phyloP scores from a whole-genome alignment of 805 yeast species.

The Wickerhamomyces bisporus region DNA sequence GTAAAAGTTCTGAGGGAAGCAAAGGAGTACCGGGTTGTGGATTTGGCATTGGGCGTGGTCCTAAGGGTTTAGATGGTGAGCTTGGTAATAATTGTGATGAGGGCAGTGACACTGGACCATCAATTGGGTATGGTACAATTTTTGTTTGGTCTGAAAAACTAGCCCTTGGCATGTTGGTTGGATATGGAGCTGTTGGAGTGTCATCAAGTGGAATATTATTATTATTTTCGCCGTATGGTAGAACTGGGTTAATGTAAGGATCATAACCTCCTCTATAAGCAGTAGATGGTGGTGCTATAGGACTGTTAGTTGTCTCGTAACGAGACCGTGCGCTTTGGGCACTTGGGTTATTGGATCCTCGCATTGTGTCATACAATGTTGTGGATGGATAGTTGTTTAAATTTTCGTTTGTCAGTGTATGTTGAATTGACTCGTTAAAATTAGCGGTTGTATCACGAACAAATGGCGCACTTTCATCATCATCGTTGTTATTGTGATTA shows the following conservation, averaged over 20 bases:
- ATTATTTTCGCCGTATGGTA: slow-evolving; percentile 4
- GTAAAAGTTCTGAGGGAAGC: slow-evolving; percentile 1
- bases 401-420: slow-evolving; percentile 14
- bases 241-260: slow-evolving; percentile 3
- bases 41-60: slow-evolving; percentile 25
- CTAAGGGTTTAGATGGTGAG: slow-evolving; percentile 14
- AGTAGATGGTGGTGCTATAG: slow-evolving; percentile 16
- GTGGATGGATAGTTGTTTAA: slow-evolving; percentile 15
- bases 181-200: slow-evolving; percentile 14
- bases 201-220: neutral
- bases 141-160: neutral
- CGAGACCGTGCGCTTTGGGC: slow-evolving; percentile 5
- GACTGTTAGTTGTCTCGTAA: slow-evolving; percentile 8
- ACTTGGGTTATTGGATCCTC: slow-evolving; percentile 8
- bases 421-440: slow-evolving; percentile 9
- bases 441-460: slow-evolving; percentile 11
- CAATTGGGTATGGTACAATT: slow-evolving; percentile 17
- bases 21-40: neutral
- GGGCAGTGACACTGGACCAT: neutral
- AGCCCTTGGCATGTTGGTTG: slow-evolving; percentile 4
- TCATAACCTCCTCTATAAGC: slow-evolving; percentile 20
- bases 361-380: slow-evolving; percentile 17
- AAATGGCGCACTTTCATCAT: slow-evolving; percentile 16
- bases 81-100: neutral
- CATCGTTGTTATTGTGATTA: too few relatives aligned